Base-by-base conservation (phyloP, 495 filamentous ascomycete genomes). In the Alectoria sarmentosa region DNA sequence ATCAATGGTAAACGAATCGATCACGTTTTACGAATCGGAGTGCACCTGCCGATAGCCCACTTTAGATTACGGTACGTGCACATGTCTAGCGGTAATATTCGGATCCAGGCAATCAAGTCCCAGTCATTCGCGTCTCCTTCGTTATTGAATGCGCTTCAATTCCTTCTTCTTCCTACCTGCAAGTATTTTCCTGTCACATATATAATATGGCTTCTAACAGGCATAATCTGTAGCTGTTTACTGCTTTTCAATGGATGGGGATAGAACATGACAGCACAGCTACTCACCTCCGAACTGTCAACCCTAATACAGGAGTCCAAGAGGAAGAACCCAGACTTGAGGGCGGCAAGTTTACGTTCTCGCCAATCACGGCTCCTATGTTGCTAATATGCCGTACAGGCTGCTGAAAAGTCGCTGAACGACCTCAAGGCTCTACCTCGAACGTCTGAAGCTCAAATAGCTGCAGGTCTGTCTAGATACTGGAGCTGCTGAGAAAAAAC, bases 291-390 rank as follows among this genome's bases (percentile, higher is more conserved):
- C 58, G 94, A 98, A 81, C 86, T 98, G 69, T 82, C 88, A 69
- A 96, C 89, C 76, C 84, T 98, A 69, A 89, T 97, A 61, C 92
- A 96, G 72, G 94, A 98, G 74, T 92, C 91, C 70, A 96, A 95
- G 75, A 85, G 92, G 66, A 98, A 95, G 76, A 87, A 96, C 74
- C 81, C 85, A 61, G 94, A 98, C 67, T 76, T 98, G 48, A 84
- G 90, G 80, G 88, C 88, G 83, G 91, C 92, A 72, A 65, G 82
- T 72, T 66, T 26, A 41, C 37, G 34, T 19, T 62, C 32, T 57
- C 38, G 23, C 34, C 38, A 3, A 57, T 23, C 48, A 60, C 15
- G 13, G 52, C 42, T 58, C 44, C 71, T 63, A 26, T 14, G 63
- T 57, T 21, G 30, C 46, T 32, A 38, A 41, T 34, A 10, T 28